Evolutionary conservation across 208 protist species (phyloP), one percentile per base, ranked within the genome.

Genomic region (Trichomonas tenax): DNA sequence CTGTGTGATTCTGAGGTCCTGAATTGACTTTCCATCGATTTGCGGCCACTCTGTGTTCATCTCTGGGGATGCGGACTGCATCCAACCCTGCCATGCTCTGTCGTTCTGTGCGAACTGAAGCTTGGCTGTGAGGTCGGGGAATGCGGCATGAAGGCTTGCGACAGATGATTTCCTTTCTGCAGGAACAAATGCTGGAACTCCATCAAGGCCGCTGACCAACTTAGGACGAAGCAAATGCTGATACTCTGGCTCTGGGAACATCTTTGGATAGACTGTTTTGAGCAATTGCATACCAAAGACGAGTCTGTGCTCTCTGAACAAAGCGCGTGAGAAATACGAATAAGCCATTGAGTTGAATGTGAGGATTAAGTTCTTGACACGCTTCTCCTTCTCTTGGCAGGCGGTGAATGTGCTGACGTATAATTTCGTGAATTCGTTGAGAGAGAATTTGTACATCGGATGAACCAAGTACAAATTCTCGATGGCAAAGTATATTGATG

Each of bases 381-480:
- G 11, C 38, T 40, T 44, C 21, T 93, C 44, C n/a, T 34, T 93
- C 26, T 34, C 40, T 21, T 93, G 15, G n/a, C 49, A 82, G 4
- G 63, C 38, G 31, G 63, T 44, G 44, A 96, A 81, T 21, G 46
- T 46, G 41, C 31, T 36, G 36, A 48, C 38, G 95, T 97, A 98
- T 21, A 98, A 96, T 48, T 97, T 96, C 96, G 99, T 97, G 97
- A 99, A 99, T 31, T 98, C 97, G 63, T 97, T 96, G 17, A 99
- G 98, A 81, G 98, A 98, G 97, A 99, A 99, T 97, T 98, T 98
- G 96, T 99, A 99, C 99, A 99, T 99, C 96, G 98, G 97, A 95
- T 98, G 99, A 6, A 99, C 96, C 58, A 97, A 96, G 89, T 97
- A 96, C 51, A 99, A 97, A 84, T 97, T 98, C 95, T 98, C 97